Conservation (phyloP, 225 moss, liverwort and hornwort species). For the Antitrichia curtipendula region DNA sequence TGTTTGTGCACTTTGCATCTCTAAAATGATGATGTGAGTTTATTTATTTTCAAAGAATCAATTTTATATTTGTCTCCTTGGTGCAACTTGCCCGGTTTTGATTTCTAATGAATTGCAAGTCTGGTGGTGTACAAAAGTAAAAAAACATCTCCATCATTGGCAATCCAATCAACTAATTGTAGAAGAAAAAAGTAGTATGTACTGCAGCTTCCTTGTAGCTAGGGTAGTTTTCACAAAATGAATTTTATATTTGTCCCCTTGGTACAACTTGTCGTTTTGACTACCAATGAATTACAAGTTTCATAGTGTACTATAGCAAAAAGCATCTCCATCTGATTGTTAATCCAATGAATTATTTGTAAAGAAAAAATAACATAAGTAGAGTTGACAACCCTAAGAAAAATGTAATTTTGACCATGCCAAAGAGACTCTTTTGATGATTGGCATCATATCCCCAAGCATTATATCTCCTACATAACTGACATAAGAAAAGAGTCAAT, state of each 20-base stretch:
- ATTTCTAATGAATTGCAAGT: neutral
- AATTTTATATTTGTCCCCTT: too few species aligned
- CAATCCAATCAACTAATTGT: neutral
- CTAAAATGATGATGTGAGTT: rapidly evolving
- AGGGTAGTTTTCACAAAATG: too few species aligned
- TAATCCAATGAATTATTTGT: neutral
- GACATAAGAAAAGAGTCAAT: too few species aligned
- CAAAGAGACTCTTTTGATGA: neutral
- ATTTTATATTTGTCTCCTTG: neutral
- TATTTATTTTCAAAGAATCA: neutral
- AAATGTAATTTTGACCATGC: too few species aligned
- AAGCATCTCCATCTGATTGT: neutral
- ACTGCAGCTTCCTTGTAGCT: too few species aligned
- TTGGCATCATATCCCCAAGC: too few species aligned
- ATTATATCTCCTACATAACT: too few species aligned
- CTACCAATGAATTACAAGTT: neutral
- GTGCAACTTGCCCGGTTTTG: neutral
- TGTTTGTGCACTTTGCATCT: neutral
- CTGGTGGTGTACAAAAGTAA: neutral
- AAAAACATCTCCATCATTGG: neutral
- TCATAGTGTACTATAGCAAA: neutral
- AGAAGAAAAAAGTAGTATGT: neutral
- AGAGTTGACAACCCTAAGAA: neutral
- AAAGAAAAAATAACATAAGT: neutral
- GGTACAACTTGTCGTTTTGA: too few species aligned